phyloP scores from a whole-genome alignment of 257 asterid genomes.

The Solanum pennellii region DNA sequence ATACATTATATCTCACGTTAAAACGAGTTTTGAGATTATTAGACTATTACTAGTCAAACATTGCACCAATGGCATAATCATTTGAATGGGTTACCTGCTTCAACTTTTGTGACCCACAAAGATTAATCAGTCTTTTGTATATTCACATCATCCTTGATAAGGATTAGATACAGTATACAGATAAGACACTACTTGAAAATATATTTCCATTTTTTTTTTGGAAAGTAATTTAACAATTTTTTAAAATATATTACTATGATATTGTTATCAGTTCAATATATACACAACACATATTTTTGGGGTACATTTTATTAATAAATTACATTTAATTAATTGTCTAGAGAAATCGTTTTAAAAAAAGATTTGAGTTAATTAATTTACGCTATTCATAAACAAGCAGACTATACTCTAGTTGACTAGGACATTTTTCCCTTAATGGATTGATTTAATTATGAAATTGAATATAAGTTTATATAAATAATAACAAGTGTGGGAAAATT shows the following conservation, averaged over 20 bases:
- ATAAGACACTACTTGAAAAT: not conserved
- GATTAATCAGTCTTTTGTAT: not conserved
- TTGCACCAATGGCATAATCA: not conserved
- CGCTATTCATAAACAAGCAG: not conserved
- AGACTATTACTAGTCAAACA: not conserved
- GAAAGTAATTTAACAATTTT: not conserved
- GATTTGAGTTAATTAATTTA: not conserved
- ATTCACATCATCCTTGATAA: not conserved
- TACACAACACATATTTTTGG: not conserved
- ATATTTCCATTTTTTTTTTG: not conserved
- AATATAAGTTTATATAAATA: not conserved
- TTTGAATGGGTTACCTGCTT: not conserved
- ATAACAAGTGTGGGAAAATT: not conserved
- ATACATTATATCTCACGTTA: not conserved
- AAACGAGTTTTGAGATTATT: not conserved
- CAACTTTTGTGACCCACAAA: not conserved
- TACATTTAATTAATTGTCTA: not conserved
- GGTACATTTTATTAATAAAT: not conserved
- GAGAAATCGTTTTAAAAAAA: not conserved
- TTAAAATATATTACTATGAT: too few relatives aligned
- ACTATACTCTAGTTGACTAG: not conserved
- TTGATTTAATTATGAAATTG: not conserved
- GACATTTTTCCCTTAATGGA: not conserved
- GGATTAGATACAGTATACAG: not conserved
- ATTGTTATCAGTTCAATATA: not conserved